phyloP scores from a whole-genome alignment of 257 asterid genomes.

The Jasminum sambac region DNA sequence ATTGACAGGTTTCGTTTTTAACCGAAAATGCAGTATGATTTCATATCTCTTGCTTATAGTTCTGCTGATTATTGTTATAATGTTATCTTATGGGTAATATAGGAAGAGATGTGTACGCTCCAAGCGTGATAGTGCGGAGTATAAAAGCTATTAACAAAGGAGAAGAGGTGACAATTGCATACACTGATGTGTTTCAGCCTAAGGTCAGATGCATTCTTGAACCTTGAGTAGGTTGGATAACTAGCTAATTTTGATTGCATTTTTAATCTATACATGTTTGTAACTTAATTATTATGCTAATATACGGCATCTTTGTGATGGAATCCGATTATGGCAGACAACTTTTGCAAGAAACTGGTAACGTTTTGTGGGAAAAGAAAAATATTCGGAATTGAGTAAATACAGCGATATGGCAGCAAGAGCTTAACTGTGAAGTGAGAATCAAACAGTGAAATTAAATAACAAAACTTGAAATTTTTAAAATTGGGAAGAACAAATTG shows the following conservation, averaged over 20 bases:
- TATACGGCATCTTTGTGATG: too few species aligned
- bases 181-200: slow-evolving; percentile 79
- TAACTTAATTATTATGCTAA: background rate
- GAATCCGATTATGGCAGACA: too few species aligned
- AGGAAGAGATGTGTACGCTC: slow-evolving; percentile 57
- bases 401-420: too few species aligned
- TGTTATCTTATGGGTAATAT: slow-evolving; percentile 25
- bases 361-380: too few species aligned
- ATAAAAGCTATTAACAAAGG: slow-evolving; percentile 53
- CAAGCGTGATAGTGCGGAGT: slow-evolving; percentile 63
- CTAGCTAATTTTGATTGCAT: background rate
- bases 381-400: too few species aligned
- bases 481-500: too few species aligned
- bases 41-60: background rate
- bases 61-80: background rate
- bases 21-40: slow-evolving; percentile 1
- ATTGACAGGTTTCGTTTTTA: slow-evolving; percentile 13
- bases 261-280: background rate
- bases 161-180: slow-evolving; percentile 74
- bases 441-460: too few species aligned
- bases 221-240: background rate
- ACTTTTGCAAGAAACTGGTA: too few species aligned
- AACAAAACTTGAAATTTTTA: too few species aligned
- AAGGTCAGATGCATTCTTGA: slow-evolving; percentile 42
- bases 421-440: too few species aligned